These are phyloP conservation scores for Capsella rubella DNA, from an alignment of 441 rosid species.

Conservation along the genomic window DNA sequence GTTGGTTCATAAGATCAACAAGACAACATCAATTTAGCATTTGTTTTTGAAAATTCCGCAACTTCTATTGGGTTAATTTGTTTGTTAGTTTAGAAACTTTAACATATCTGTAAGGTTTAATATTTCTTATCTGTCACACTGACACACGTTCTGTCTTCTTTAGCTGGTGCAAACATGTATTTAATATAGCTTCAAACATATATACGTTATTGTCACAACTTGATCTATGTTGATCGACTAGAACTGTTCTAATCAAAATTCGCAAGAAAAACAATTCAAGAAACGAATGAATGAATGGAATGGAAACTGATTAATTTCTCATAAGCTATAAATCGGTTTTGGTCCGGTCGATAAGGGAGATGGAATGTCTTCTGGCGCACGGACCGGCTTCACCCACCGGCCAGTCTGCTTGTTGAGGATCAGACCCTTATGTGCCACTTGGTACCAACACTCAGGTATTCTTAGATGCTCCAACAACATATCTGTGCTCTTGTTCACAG, in stretches of 20 bases:
- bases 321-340: conserved; percentile 27
- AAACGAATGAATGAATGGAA: conserved; percentile 20
- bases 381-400: conserved; percentile 58
- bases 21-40: background rate
- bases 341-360: conserved; percentile 51
- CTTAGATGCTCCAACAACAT: conserved; percentile 70
- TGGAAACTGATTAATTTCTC: background rate
- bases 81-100: background rate
- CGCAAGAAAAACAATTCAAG: conserved; percentile 11
- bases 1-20: background rate
- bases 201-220: conserved; percentile 10
- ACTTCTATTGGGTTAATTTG: too few relatives aligned
- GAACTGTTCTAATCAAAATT: background rate
- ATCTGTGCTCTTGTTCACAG: conserved; percentile 71
- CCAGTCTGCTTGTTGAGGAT: conserved; percentile 62
- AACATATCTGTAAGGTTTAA: background rate
- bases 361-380: conserved; percentile 54
- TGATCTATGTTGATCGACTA: background rate
- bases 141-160: conserved; percentile 12
- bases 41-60: too few relatives aligned
- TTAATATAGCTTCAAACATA: background rate
- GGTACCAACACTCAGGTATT: conserved; percentile 71
- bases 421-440: conserved; percentile 70
- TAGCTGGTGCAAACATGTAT: background rate
- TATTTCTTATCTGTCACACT: background rate